Evolutionary conservation across 495 filamentous ascomycete species (phyloP), one percentile per base, ranked within the genome.

Genomic region (Neurospora sp.): DNA sequence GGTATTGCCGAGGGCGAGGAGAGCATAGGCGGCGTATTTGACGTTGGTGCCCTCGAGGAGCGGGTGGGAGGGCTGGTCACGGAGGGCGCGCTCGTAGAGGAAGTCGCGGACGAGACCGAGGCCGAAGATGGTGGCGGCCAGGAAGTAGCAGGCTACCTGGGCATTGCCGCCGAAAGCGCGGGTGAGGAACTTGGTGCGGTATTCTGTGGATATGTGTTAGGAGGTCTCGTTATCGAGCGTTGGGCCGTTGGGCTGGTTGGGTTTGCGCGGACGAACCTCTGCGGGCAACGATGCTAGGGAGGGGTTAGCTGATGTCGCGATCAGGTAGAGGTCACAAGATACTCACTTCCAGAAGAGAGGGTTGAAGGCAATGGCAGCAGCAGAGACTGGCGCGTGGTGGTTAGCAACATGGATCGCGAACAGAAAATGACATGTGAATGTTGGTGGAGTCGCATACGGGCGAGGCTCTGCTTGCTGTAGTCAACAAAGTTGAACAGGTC

Each of bases 31-130:
- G 23, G 91, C 79, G 73, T 84, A 84, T 48, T 87, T 86, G 42
- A 88, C 83, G 48, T 83, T 75, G 2, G 83, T 79, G 20, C 79
- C 81, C 73, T 87, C 79, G 75, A 95, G 89, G 69, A 86, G 76
- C 16, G 91, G 90, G 80, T 89, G 86, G 38, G 91, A 84, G 16
- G 96, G 95, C 83, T 98, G 96, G 78, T 91, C 83, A 74, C 88
- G 88, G 38, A 95, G 87, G 39, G 92, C 92, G 66, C 86, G 87
- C 81, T 94, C 90, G 84, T 92, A 93, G 71, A 89, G 82, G 73
- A 84, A 85, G 82, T 99, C 96, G 75, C 96, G 92, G 81, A 97
- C 78, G 73, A 99, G 90, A 37, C 96, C 96, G 59, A 99, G 85
- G 31, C 88, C 88, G 89, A 99, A 99, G 82, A 99, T 99, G 69